phyloP scores from a whole-genome alignment of 495 filamentous ascomycete genomes.

The Aspergillus cristatus region DNA sequence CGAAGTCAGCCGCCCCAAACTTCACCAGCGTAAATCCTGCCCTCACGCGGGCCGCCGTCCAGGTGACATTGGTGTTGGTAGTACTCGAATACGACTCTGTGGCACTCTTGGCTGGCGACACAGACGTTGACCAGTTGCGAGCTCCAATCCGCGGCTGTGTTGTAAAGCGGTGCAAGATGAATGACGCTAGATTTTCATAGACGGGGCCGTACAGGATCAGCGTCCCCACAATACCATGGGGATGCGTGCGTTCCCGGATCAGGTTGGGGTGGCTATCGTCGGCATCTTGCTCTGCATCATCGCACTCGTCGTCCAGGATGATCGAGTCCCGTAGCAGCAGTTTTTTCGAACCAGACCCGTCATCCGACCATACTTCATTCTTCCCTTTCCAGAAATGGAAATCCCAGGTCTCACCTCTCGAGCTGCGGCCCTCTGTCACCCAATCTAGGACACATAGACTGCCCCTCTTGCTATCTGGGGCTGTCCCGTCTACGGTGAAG shows the following conservation, averaged over 20 bases:
- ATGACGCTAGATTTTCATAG: constrained; percentile 53
- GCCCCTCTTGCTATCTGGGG: constrained; percentile 27
- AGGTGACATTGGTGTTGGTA: constrained; percentile 56
- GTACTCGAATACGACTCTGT: constrained; percentile 23
- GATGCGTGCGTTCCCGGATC: constrained; percentile 32
- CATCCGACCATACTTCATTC: constrained; percentile 71
- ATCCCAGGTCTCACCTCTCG: constrained; percentile 86
- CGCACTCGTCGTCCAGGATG: constrained; percentile 54
- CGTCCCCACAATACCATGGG: constrained; percentile 65
- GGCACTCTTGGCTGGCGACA: constrained; percentile 3
- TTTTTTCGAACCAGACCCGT: constrained; percentile 36
- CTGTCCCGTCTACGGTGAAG: constrained; percentile 55
- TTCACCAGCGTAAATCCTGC: constrained; percentile 80
- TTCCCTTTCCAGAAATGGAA: constrained; percentile 64
- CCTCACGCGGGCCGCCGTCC: constrained; percentile 76
- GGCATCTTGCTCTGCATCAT: constrained; percentile 11
- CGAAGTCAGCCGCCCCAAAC: constrained; percentile 57
- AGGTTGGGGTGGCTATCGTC: constrained; percentile 43
- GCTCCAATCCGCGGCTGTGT: constrained; percentile 73
- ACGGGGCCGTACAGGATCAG: constrained; percentile 70
- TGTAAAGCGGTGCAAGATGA: constrained; percentile 67
- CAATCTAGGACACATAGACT: constrained; percentile 82
- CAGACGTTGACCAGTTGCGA: constrained; percentile 57
- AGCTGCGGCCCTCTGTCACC: constrained; percentile 79
- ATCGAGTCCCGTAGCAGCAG: constrained; percentile 77